phyloP scores from a whole-genome alignment of 208 protist genomes.

The Wallacemonas sp. region DNA sequence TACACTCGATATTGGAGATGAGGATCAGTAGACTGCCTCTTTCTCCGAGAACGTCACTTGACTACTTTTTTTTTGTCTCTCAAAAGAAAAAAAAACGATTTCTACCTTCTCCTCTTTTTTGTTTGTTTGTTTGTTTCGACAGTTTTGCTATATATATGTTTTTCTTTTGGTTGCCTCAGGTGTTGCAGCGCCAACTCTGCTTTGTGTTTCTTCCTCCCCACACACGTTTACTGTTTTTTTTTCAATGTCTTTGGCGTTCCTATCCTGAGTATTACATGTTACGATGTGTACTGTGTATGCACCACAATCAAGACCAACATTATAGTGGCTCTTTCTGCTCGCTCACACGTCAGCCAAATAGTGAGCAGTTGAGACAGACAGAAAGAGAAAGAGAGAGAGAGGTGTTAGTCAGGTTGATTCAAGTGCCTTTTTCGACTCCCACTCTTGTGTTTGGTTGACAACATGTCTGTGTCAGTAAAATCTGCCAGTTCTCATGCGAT shows the following conservation, averaged over 20 bases:
- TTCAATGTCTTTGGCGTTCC: no score
- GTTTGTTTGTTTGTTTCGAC: background rate
- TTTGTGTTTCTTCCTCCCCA: background rate
- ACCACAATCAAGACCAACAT: no score
- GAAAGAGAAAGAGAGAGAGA: background rate
- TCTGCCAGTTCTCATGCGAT: background rate
- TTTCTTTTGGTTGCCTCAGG: conserved; percentile 5
- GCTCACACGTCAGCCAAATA: background rate
- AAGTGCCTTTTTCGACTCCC: background rate
- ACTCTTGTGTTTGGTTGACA: background rate
- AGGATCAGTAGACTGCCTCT: conserved; percentile 22
- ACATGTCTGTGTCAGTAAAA: background rate
- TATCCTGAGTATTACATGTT: no score
- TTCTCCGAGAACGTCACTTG: background rate
- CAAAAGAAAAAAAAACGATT: background rate
- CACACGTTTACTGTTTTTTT: no score
- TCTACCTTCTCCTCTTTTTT: background rate
- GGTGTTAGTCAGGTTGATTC: background rate
- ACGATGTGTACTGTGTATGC: no score
- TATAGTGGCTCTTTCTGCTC: background rate
- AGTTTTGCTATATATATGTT: conserved; percentile 6
- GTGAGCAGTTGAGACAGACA: background rate
- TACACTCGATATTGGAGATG: conserved; percentile 26
- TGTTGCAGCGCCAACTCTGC: background rate
- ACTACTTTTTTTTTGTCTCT: background rate